Evolutionary conservation across 2,329 filamentous ascomycete species (phyloP).

Genomic region (Lecanicillium sp.): DNA sequence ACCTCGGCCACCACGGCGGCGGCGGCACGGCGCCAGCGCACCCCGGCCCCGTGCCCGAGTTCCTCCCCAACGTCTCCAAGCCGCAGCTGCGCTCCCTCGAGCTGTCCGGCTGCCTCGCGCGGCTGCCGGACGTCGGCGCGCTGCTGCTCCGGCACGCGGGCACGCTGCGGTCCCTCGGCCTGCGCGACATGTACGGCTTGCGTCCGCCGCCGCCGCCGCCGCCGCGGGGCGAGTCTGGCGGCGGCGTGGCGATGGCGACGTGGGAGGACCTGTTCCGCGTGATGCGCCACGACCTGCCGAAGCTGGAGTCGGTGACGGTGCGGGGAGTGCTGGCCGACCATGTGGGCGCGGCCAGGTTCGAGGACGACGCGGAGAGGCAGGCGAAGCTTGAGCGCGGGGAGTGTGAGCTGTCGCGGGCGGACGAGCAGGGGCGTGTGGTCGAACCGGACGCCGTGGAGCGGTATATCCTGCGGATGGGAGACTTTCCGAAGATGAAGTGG

Average conservation of each 20-base stretch:
- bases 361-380: not conserved
- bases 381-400: not conserved
- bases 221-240: not conserved
- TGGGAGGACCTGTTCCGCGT: constrained; percentile 1
- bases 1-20: not conserved
- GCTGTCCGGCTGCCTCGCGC: not conserved
- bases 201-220: not conserved
- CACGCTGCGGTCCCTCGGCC: not conserved
- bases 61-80: not conserved
- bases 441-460: not conserved
- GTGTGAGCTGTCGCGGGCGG: not conserved
- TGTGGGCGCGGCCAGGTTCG: not conserved
- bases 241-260: not conserved
- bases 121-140: not conserved
- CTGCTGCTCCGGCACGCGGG: not conserved
- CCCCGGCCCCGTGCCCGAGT: not conserved
- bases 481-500: not conserved
- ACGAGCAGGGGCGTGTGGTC: not conserved
- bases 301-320: not conserved
- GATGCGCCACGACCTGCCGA: not conserved
- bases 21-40: not conserved
- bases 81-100: not conserved
- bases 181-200: not conserved
- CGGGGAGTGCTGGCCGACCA: not conserved
- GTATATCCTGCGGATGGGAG: not conserved